phyloP scores from a whole-genome alignment of 106 monocot species.

The Allium cepa region DNA sequence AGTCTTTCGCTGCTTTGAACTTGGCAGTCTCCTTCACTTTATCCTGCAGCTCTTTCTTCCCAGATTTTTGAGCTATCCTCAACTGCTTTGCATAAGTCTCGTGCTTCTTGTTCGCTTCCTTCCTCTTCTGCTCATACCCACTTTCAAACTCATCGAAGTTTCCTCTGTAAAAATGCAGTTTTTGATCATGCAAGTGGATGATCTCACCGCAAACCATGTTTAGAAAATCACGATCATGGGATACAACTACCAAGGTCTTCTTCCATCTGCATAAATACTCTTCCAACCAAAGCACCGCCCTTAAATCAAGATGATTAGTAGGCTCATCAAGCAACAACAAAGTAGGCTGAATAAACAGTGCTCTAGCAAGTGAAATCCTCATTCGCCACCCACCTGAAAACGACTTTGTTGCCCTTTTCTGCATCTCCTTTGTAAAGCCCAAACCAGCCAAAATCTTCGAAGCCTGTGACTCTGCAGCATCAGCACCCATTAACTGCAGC shows the following conservation, averaged over 20 bases:
- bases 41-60: constrained; percentile 82
- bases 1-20: constrained; percentile 55
- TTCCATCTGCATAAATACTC: constrained; percentile 94
- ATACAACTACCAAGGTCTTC: constrained; percentile 94
- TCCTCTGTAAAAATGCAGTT: constrained; percentile 72
- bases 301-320: constrained; percentile 91
- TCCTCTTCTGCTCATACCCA: constrained; percentile 92
- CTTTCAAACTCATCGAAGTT: constrained; percentile 87
- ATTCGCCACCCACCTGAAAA: constrained; percentile 99
- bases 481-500: constrained; percentile 49
- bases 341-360: constrained; percentile 90
- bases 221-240: constrained; percentile 89
- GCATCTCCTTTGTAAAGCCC: constrained; percentile 85
- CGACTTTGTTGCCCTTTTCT: constrained; percentile 54
- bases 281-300: constrained; percentile 95
- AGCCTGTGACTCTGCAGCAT: constrained; percentile 62
- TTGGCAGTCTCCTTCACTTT: constrained; percentile 85
- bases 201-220: constrained; percentile 84
- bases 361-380: constrained; percentile 84
- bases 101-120: constrained; percentile 89
- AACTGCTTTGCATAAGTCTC: constrained; percentile 87
- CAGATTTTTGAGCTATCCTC: constrained; percentile 68
- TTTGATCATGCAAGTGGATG: constrained; percentile 81
- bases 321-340: constrained; percentile 87
- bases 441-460: constrained; percentile 68